These are phyloP conservation scores for Spinacia oleracea DNA, from an alignment of 179 eudicot genomes.

Conservation along the genomic window DNA sequence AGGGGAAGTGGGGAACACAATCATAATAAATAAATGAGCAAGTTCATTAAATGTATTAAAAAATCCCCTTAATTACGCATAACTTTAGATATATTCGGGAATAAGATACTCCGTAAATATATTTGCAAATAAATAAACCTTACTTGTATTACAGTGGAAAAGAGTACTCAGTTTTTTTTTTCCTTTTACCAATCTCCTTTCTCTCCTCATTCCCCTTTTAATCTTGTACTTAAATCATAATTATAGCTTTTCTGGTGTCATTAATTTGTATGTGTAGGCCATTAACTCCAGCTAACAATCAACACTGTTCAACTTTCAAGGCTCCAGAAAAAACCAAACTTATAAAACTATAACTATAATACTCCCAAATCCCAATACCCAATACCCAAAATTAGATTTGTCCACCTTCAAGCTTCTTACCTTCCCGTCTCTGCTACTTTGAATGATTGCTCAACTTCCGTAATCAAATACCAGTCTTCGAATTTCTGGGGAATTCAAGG, in stretches of 20 bases:
- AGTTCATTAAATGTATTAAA: no score
- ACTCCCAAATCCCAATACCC: conserved; percentile 5
- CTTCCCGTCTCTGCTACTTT: conserved; percentile 9
- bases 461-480: conserved; percentile 4
- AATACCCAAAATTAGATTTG: not conserved
- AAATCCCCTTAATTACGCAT: no score
- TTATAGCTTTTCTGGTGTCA: not conserved
- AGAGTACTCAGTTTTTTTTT: not conserved
- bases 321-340: conserved; percentile 15
- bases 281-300: conserved; percentile 13
- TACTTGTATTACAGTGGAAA: no score
- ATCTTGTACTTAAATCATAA: not conserved
- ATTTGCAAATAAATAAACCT: not conserved
- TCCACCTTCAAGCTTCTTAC: not conserved
- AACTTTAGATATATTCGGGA: no score
- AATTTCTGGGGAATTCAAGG: not conserved
- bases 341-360: no score
- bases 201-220: not conserved
- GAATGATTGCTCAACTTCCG: conserved; percentile 22
- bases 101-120: no score
- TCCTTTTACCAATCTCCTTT: not conserved
- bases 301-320: conserved; percentile 11
- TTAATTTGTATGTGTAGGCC: not conserved
- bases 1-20: no score
- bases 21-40: no score